Evolutionary conservation across 1,139 yeast species (phyloP).

Genomic region (Sugiyamaella neomexicana): DNA sequence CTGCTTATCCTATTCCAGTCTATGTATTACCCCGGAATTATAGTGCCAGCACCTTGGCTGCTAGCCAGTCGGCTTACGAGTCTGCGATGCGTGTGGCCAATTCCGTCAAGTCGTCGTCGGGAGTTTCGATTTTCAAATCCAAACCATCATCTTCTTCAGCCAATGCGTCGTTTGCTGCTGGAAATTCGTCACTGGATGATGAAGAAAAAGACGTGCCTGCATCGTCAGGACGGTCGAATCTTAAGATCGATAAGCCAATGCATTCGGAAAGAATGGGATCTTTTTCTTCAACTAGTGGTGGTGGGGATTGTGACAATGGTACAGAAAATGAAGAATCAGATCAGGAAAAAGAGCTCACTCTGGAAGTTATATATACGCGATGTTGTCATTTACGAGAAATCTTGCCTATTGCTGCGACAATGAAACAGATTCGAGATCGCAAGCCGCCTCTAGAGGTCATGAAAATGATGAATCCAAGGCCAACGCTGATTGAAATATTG

Average conservation of each 20-base stretch:
- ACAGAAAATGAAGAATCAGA: slow-evolving; percentile 18
- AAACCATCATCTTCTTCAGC: slow-evolving; percentile 14
- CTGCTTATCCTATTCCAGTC: slow-evolving; percentile 46
- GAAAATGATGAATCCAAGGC: slow-evolving; percentile 82
- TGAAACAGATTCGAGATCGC: slow-evolving; percentile 78
- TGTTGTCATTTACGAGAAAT: slow-evolving; percentile 93
- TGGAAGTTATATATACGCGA: slow-evolving; percentile 62
- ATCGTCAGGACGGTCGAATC: neutral
- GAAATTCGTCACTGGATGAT: slow-evolving; percentile 29
- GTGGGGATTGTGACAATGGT: slow-evolving; percentile 5
- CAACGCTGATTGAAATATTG: slow-evolving; percentile 83
- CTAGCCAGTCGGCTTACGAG: slow-evolving; percentile 38
- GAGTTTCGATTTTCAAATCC: slow-evolving; percentile 11
- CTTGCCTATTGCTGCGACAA: slow-evolving; percentile 86
- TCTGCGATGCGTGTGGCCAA: slow-evolving; percentile 39
- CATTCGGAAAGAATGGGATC: slow-evolving; percentile 24
- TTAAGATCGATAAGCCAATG: slow-evolving; percentile 33
- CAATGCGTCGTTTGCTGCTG: neutral
- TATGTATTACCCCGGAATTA: slow-evolving; percentile 30
- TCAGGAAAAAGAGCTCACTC: slow-evolving; percentile 28
- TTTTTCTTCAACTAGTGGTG: slow-evolving; percentile 30
- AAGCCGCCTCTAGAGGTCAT: slow-evolving; percentile 72
- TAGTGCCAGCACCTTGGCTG: slow-evolving; percentile 31
- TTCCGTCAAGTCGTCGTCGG: slow-evolving; percentile 25
- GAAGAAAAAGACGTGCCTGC: slow-evolving; percentile 23